Base-by-base conservation (phyloP, 1,284 basidiomycete genomes). In the Peniophora sp. region DNA sequence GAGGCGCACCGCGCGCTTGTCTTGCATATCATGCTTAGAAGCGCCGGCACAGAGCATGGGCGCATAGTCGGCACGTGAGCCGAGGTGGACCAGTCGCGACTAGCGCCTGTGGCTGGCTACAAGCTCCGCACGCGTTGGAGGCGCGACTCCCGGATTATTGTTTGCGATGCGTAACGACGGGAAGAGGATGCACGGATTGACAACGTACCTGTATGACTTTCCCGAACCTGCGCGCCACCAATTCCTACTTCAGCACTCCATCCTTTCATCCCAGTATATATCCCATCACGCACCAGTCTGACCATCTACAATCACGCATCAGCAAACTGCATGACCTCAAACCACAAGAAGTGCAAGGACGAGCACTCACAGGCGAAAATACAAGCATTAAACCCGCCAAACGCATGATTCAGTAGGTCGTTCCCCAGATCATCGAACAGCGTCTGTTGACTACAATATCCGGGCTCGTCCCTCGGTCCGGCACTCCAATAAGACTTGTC, bases 401-500 rank as follows among this genome's bases (percentile, higher is more conserved):
- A 98, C 43, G 91, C 87, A 68, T 98, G 95, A 65, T 98, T 89
- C 59, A 99, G 75, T 48, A 99, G 71, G 62, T 98, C 96, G 66
- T 89, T 87, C 44, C 97, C 97, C 34, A 99, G 70, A 73, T 98
- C 96, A 58, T 96, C 84, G 68, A 93, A 98, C 52, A 98, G 73
- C 0, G 93, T 97, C 65, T 94, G 84, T 64, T 97, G 94, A 6
- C 88, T 92, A 58, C 92, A 95, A 62, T 97, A 97, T 12, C 75
- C 73, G 0, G 90, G 86, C 51, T 96, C 94, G 61, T 93, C 86
- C 59, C 89, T 79, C 10, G 87, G 75, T 1, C 93, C 91, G 6
- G 92, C 93, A 47, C 90, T 92, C 93, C 93, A 95, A 65, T 97
- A 97, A 52, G 86, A 90, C 76, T 93, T 95, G 78, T 97, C 94